phyloP scores from a whole-genome alignment of 2,329 filamentous ascomycete species.

The Nemania serpens region DNA sequence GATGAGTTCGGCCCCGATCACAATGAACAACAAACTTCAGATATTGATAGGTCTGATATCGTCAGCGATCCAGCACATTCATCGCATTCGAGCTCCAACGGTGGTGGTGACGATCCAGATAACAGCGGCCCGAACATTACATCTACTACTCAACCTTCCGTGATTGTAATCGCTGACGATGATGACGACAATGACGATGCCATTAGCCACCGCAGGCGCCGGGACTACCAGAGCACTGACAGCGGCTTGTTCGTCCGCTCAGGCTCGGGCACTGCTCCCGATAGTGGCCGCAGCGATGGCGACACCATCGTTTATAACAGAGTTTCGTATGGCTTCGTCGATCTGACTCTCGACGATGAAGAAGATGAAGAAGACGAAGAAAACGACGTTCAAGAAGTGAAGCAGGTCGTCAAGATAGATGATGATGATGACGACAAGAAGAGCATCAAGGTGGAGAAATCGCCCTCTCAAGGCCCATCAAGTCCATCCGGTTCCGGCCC shows the following conservation, averaged over 20 bases:
- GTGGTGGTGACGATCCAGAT: neutral
- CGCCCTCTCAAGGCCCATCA: neutral
- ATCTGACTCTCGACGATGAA: conserved; percentile 14
- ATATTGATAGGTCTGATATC: neutral
- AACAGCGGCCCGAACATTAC: neutral
- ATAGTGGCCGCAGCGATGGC: neutral
- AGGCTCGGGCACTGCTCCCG: conserved; percentile 5
- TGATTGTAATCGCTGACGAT: conserved; percentile 17
- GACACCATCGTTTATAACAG: neutral
- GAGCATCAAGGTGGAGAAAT: neutral
- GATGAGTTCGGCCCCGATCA: neutral
- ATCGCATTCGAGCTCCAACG: neutral
- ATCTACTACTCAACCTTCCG: neutral
- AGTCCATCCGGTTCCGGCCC: too few species aligned
- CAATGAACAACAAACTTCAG: neutral
- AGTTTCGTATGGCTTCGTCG: neutral
- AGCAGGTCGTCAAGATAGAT: neutral
- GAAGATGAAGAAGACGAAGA: neutral
- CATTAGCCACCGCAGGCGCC: neutral
- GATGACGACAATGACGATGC: conserved; percentile 11
- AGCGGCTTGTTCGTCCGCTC: conserved; percentile 13
- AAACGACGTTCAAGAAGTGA: too few species aligned
- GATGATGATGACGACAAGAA: neutral
- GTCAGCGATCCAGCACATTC: neutral
- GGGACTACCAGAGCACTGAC: neutral